A percentile compares a stretch with the other conserved stretches of the same genome.
These are phyloP conservation scores for Discostella pseudostelligera DNA, from an alignment of 108 stramenopile species.

Conservation along the genomic window DNA sequence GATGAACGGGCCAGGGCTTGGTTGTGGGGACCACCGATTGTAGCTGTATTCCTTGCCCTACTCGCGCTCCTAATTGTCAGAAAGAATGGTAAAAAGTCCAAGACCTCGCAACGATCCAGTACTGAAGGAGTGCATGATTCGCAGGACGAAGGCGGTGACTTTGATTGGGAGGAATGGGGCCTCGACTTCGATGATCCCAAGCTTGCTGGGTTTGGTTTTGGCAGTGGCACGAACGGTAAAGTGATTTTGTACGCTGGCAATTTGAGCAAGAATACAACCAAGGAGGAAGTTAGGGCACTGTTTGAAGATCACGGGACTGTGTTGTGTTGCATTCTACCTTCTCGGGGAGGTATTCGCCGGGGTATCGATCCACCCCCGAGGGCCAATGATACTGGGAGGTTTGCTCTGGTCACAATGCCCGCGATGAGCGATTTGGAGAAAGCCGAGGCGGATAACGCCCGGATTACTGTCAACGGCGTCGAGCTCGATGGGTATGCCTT, in stretches of 20 bases:
- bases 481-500: not conserved
- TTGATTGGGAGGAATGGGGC: slow-evolving; percentile 1
- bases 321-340: not conserved
- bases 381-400: slow-evolving; percentile 12
- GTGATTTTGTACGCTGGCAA: not conserved
- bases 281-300: slow-evolving; percentile 1
- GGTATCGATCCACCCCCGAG: slow-evolving; percentile 27
- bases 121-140: not conserved
- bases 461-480: not conserved
- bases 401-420: not conserved
- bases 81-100: not conserved
- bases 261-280: not conserved
- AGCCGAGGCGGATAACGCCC: not conserved
- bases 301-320: slow-evolving; percentile 2
- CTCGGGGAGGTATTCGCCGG: not conserved
- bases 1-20: not conserved
- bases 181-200: not conserved
- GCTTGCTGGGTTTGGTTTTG: not conserved
- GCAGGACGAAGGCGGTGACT: not conserved
- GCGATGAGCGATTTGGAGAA: not conserved
- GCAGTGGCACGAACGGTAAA: not conserved
- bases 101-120: not conserved
- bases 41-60: not conserved
- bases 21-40: not conserved
- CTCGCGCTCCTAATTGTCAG: slow-evolving; percentile 7